phyloP scores from a whole-genome alignment of 441 rosid genomes.

The Capsella rubella region DNA sequence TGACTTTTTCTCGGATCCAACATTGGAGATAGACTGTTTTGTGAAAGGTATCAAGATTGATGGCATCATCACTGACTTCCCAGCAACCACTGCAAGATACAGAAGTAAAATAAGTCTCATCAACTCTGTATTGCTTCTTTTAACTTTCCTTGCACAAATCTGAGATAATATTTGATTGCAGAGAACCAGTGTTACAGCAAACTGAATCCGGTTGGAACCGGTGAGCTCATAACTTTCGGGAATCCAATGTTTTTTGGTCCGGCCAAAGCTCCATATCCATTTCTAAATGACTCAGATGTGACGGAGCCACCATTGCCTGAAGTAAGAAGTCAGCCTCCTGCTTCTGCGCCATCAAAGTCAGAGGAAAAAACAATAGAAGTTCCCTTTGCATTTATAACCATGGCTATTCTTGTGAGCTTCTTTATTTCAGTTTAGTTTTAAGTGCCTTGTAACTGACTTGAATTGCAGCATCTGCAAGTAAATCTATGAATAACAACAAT shows the following conservation, averaged over 20 bases:
- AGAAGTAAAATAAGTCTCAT: slow-evolving; percentile 47
- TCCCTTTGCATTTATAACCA: slow-evolving; percentile 18
- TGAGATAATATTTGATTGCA: slow-evolving; percentile 42
- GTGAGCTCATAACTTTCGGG: slow-evolving; percentile 30
- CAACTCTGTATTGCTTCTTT: slow-evolving; percentile 24
- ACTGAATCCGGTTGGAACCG: slow-evolving; percentile 22
- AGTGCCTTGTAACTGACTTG: slow-evolving; percentile 36
- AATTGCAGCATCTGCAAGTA: slow-evolving; percentile 35
- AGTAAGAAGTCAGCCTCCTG: slow-evolving; percentile 22
- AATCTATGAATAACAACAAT: slow-evolving; percentile 21
- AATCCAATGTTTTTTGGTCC: slow-evolving; percentile 29
- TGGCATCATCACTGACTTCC: slow-evolving; percentile 67
- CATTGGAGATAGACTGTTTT: slow-evolving; percentile 54
- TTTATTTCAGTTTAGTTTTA: slow-evolving; percentile 41
- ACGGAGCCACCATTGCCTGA: slow-evolving; percentile 50
- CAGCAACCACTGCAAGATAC: slow-evolving; percentile 60
- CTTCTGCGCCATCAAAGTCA: slow-evolving; percentile 28
- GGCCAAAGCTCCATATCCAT: slow-evolving; percentile 48
- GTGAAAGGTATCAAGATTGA: slow-evolving; percentile 25
- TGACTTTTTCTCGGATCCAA: slow-evolving; percentile 59
- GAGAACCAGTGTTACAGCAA: slow-evolving; percentile 50
- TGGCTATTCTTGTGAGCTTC: slow-evolving; percentile 37
- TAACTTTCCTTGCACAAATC: background rate
- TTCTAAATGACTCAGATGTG: slow-evolving; percentile 43
- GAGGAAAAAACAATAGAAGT: slow-evolving; percentile 31